Conservation (phyloP, 1,284 basidiomycete species). For the Meripilus lineatus region DNA sequence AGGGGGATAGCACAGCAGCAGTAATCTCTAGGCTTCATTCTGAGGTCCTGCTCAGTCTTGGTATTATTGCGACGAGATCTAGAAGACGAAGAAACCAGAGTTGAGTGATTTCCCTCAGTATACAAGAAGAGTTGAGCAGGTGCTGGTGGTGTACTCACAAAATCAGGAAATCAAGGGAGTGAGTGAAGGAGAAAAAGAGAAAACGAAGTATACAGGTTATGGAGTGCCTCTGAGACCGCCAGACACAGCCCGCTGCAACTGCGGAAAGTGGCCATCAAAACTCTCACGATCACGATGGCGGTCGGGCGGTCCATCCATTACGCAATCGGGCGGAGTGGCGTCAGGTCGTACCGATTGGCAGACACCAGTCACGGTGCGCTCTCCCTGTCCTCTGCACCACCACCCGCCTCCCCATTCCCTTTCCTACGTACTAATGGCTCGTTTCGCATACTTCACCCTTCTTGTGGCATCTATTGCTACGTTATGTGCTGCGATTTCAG, state of each 20-base stretch:
- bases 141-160: too few species aligned
- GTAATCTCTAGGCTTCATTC: slow-evolving; percentile 65
- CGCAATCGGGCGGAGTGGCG: too few species aligned
- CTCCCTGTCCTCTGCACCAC: too few species aligned
- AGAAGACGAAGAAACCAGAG: slow-evolving; percentile 7
- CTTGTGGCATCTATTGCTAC: slow-evolving; percentile 30
- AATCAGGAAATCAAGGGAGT: slow-evolving; percentile 4
- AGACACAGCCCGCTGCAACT: too few species aligned
- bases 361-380: too few species aligned
- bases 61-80: neutral
- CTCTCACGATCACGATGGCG: neutral
- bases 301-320: slow-evolving; percentile 2
- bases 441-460: slow-evolving; percentile 33
- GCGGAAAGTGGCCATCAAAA: neutral
- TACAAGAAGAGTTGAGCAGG: too few species aligned
- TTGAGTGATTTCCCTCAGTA: too few species aligned
- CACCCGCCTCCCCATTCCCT: slow-evolving; percentile 5
- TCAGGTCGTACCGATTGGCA: too few species aligned
- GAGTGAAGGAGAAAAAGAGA: neutral
- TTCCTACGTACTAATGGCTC: slow-evolving; percentile 35
- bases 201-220: neutral
- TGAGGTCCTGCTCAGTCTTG: slow-evolving; percentile 11
- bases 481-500: neutral
- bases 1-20: slow-evolving; percentile 84
- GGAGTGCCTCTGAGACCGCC: too few species aligned